phyloP scores from a whole-genome alignment of 164 flowering plant species.

The Vitis vinifera region ASM3070453v1 NC_081813.1:897001-897500 shows the following conservation, averaged over 20 bases:
- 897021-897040: conserved; percentile 91
- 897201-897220: conserved; percentile 80
- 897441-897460: conserved; percentile 80
- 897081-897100: conserved; percentile 95
- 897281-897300: conserved; percentile 81
- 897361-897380: conserved; percentile 64
- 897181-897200: conserved; percentile 88
- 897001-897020: conserved; percentile 84
- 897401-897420: conserved; percentile 92
- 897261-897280: conserved; percentile 77
- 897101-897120: conserved; percentile 71
- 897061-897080: conserved; percentile 81
- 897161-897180: conserved; percentile 80
- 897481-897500: conserved; percentile 76
- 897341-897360: conserved; percentile 52
- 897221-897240: conserved; percentile 79
- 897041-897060: conserved; percentile 89
- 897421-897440: conserved; percentile 76
- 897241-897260: conserved; percentile 65
- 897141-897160: conserved; percentile 82
- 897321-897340: conserved; percentile 96
- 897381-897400: conserved; percentile 77
- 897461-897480: conserved; percentile 94
- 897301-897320: conserved; percentile 83
- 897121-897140: conserved; percentile 76